These are phyloP conservation scores for Fraxinus sp. DNA, from an alignment of 305 asterid species.

Conservation along the genomic window DNA sequence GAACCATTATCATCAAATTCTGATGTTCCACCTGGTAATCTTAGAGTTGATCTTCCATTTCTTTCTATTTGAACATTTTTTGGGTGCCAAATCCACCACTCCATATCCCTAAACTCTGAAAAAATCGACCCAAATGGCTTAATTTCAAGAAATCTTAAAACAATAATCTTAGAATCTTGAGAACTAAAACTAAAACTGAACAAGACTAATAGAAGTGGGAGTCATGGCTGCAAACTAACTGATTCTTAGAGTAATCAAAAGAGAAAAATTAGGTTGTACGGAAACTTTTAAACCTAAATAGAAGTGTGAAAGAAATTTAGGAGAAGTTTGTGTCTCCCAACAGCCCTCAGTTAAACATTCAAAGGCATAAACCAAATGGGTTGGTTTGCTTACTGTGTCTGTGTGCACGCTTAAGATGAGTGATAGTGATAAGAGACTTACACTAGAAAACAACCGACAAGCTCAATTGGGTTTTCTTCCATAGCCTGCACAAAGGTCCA, in stretches of 20 bases:
- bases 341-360: conserved; percentile 35
- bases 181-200: conserved; percentile 15
- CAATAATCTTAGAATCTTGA: conserved; percentile 26
- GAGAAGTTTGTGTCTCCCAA: conserved; percentile 42
- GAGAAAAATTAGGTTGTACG: background rate
- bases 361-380: conserved; percentile 23
- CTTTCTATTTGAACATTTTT: conserved; percentile 33
- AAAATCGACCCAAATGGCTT: conserved; percentile 26
- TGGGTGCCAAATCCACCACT: conserved; percentile 35
- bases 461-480: conserved; percentile 49
- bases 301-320: background rate
- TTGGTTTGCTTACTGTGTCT: conserved; percentile 7
- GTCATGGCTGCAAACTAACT: background rate
- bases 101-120: conserved; percentile 26
- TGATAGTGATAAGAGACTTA: conserved; percentile 22
- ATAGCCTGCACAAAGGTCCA: conserved; percentile 40
- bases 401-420: conserved; percentile 11
- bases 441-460: conserved; percentile 68
- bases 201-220: conserved; percentile 13
- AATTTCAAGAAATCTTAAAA: conserved; percentile 26
- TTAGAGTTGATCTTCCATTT: conserved; percentile 19
- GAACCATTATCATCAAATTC: background rate
- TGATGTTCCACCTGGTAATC: conserved; percentile 32
- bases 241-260: background rate
- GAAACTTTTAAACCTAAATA: background rate